Evolutionary conservation across 805 yeast species (phyloP), one percentile per base, ranked within the genome.

Genomic region (Metschnikowia noctiluminum): DNA sequence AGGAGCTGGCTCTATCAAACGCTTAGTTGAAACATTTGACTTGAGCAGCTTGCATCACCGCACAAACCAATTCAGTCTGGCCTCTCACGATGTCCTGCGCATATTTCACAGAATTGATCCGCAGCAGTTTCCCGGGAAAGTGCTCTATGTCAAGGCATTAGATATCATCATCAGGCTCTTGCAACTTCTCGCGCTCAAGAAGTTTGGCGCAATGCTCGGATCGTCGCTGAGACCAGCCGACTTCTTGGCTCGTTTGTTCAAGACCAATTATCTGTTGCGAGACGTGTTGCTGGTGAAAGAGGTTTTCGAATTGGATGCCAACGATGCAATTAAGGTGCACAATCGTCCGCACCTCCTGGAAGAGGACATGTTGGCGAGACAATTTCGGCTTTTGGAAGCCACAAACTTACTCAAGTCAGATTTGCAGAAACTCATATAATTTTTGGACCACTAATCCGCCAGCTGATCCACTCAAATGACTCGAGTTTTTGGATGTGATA

Each of bases 91-190:
- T 32, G 45, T 50, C 27, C 43, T 42, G 34, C 49, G 40, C 26
- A 36, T 48, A 4, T 40, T 43, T 15, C 30, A 40, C 28, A 40
- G 54, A 9, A 55, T 55, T 11, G 54, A 55, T 30, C 44, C 42
- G 14, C 40, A 43, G 15, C 52, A 41, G 40, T 44, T 35, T 21
- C 57, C 58, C 8, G 60, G 60, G 0, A 56, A 56, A 38, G 35
- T 36, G 13, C 31, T 48, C 7, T 56, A 45, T 32, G 50, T 56
- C 9, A 39, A 35, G 15, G 60, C 57, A 1, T n/a, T 56, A 10
- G 55, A 51, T 26, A 54, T 53, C 42, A 45, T 55, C 7, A 43
- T 50, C 11, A 31, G 57, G 12, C 46, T 56, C 10, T 26, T 51
- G 5, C 53, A 56, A 38, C 46, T 56, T 3, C 50, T 56, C 6